These are phyloP conservation scores for Phytophthora hibernalis DNA, from an alignment of 352 stramenopile species.

Conservation along the genomic window DNA sequence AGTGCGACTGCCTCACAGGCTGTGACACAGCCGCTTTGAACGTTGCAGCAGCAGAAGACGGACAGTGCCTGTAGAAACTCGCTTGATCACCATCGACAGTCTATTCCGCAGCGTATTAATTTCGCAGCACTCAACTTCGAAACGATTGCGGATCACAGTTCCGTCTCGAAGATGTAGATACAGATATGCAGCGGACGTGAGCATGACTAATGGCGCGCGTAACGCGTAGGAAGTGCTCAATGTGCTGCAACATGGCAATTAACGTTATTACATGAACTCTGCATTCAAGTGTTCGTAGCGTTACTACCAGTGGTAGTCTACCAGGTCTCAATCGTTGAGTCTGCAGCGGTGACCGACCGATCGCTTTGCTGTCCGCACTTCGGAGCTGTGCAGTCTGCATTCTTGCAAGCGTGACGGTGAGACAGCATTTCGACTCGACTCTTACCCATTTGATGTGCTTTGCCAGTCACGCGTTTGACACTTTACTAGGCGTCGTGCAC, in stretches of 20 bases:
- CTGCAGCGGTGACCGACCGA: no score
- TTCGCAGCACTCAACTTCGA: no score
- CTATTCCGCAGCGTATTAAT: not conserved
- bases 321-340: slow-evolving; percentile 1
- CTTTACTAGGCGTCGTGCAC: slow-evolving; percentile 9
- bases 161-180: not conserved
- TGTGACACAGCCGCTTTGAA: not conserved
- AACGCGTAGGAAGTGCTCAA: no score
- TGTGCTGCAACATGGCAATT: no score
- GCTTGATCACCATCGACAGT: not conserved
- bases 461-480: not conserved
- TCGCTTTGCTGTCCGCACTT: no score
- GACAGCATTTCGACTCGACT: not conserved
- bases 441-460: not conserved
- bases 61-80: not conserved
- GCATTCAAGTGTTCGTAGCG: no score
- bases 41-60: not conserved
- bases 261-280: no score
- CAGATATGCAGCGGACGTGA: not conserved
- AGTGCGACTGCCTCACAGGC: not conserved
- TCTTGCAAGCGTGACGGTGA: slow-evolving; percentile 1
- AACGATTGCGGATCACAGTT: no score
- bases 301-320: no score
- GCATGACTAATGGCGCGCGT: no score
- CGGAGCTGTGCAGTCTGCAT: no score